Percentiles rank a stretch among this genome's conserved stretches.
These are phyloP conservation scores for Ophiobolus disseminans DNA, from an alignment of 2,329 filamentous ascomycete genomes.

Conservation along the genomic window DNA sequence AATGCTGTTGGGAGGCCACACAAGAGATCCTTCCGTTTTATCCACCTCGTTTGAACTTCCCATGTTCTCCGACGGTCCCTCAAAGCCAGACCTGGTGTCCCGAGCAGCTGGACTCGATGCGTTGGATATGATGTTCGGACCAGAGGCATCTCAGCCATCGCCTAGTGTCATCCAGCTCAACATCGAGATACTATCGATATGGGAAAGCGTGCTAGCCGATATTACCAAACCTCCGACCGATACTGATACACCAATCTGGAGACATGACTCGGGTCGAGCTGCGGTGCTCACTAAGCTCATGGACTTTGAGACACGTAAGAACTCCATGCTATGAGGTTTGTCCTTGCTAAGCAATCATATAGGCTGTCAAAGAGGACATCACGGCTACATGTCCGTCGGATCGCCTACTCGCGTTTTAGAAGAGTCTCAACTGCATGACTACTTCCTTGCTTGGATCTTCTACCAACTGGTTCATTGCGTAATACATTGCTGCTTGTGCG, in stretches of 20 bases:
- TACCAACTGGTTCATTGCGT: slow-evolving; percentile 7
- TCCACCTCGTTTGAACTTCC: slow-evolving; percentile 5
- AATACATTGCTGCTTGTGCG: slow-evolving; percentile 10
- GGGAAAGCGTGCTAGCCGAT: slow-evolving; percentile 8
- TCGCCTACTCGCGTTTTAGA: slow-evolving; percentile 11
- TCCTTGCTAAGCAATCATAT: neutral
- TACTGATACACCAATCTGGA: slow-evolving; percentile 10
- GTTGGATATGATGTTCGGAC: slow-evolving; percentile 9
- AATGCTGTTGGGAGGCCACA: slow-evolving; percentile 11
- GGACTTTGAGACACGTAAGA: slow-evolving; percentile 9
- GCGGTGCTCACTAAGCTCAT: slow-evolving; percentile 7
- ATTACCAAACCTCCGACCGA: slow-evolving; percentile 8
- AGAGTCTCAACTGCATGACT: slow-evolving; percentile 2
- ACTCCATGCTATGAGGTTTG: too few relatives aligned
- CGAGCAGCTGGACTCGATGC: slow-evolving; percentile 3
- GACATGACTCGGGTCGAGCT: slow-evolving; percentile 11
- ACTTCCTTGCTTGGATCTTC: slow-evolving; percentile 9
- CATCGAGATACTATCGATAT: slow-evolving; percentile 6
- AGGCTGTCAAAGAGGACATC: slow-evolving; percentile 9
- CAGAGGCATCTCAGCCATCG: slow-evolving; percentile 3
- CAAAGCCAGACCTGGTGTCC: slow-evolving; percentile 2
- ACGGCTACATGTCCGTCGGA: slow-evolving; percentile 3
- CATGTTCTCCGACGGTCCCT: slow-evolving; percentile 5
- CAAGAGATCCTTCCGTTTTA: slow-evolving; percentile 3
- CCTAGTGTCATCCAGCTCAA: slow-evolving; percentile 5